These are phyloP conservation scores for Tetrapisispora taiwanensis DNA, from an alignment of 805 yeast genomes.

Conservation along the genomic window DNA sequence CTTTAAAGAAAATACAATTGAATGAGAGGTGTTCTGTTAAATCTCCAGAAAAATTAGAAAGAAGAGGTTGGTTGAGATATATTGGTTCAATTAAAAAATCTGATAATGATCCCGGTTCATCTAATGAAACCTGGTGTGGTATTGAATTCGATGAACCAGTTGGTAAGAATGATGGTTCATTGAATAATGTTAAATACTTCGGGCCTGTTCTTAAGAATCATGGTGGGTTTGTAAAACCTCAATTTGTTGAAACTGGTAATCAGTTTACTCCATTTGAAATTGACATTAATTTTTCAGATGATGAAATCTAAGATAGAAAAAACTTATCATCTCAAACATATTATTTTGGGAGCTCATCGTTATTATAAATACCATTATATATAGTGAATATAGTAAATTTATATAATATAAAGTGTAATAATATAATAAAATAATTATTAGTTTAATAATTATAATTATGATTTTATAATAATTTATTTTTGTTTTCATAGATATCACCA, in stretches of 20 bases:
- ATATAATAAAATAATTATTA: too few relatives aligned
- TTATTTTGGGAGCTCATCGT: too few relatives aligned
- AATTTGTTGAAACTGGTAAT: slow-evolving; percentile 54
- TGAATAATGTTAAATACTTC: slow-evolving; percentile 54
- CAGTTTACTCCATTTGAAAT: slow-evolving; percentile 37
- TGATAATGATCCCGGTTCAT: slow-evolving; percentile 5
- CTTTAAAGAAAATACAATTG: slow-evolving; percentile 30
- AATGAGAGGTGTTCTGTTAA: slow-evolving; percentile 46
- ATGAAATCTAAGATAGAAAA: slow-evolving; percentile 29
- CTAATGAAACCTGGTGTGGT: slow-evolving; percentile 63
- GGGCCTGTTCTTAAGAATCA: slow-evolving; percentile 41
- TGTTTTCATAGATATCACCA: too few relatives aligned
- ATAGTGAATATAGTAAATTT: too few relatives aligned
- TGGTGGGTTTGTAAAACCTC: slow-evolving; percentile 74
- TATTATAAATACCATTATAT: too few relatives aligned
- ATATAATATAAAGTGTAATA: too few relatives aligned
- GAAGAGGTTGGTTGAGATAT: slow-evolving; percentile 63
- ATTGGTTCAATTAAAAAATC: slow-evolving; percentile 48
- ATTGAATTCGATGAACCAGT: slow-evolving; percentile 75
- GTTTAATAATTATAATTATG: too few relatives aligned
- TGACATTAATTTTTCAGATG: slow-evolving; percentile 35
- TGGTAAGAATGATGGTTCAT: slow-evolving; percentile 77
- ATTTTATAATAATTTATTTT: too few relatives aligned
- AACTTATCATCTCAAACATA: too few relatives aligned
- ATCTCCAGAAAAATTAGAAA: slow-evolving; percentile 17